A percentile compares a stretch with the other conserved stretches of the same genome.
These are phyloP conservation scores for Ilyonectria destructans DNA, from an alignment of 2,329 filamentous ascomycete species.

Conservation along the genomic window DNA sequence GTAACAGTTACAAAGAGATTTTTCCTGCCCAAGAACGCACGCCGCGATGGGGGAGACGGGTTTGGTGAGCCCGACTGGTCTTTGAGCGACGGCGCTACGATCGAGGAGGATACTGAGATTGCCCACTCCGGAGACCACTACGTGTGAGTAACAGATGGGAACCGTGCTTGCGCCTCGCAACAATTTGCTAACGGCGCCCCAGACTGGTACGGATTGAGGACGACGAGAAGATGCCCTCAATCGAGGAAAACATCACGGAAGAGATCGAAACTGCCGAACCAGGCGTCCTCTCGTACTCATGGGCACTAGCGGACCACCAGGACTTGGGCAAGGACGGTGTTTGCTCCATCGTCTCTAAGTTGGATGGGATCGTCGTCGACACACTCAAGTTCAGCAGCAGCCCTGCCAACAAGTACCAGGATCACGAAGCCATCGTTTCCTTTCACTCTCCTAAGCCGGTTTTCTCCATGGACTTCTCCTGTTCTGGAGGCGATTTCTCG, in stretches of 20 bases:
- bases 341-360: slow-evolving; percentile 19
- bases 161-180: background rate
- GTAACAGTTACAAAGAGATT: background rate
- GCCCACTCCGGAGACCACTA: slow-evolving; percentile 18
- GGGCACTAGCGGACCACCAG: slow-evolving; percentile 19
- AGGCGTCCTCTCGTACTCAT: slow-evolving; percentile 20
- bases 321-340: slow-evolving; percentile 15
- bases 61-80: background rate
- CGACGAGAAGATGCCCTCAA: slow-evolving; percentile 1
- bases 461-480: slow-evolving; percentile 19
- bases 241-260: background rate
- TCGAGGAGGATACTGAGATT: slow-evolving; percentile 4
- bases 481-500: slow-evolving; percentile 7
- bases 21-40: slow-evolving; percentile 4
- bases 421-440: slow-evolving; percentile 5
- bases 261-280: slow-evolving; percentile 2
- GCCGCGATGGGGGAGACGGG: background rate
- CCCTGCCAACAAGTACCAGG: slow-evolving; percentile 4
- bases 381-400: slow-evolving; percentile 5
- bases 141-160: slow-evolving; percentile 7
- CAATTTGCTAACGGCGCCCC: background rate
- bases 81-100: background rate
- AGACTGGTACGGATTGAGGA: slow-evolving; percentile 6
- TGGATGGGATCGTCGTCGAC: slow-evolving; percentile 21
- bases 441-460: slow-evolving; percentile 9